phyloP scores from a whole-genome alignment of 2,329 filamentous ascomycete species.

The Calonectria naviculata region DNA sequence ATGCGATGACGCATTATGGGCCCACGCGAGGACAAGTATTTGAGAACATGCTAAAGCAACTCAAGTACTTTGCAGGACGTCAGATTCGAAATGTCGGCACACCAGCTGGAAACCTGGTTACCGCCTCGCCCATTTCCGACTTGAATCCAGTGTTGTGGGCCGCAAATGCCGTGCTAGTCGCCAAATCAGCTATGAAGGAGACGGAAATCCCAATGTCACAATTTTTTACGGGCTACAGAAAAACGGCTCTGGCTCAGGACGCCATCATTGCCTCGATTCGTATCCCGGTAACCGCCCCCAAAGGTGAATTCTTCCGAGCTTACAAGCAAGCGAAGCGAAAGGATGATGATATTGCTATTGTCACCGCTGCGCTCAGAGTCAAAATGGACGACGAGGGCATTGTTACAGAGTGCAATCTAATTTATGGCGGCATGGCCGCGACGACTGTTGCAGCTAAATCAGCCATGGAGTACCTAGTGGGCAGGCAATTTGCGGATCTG shows the following conservation, averaged over 20 bases:
- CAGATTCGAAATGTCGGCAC: slow-evolving; percentile 99
- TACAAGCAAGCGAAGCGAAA: slow-evolving; percentile 98
- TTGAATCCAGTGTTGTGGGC: slow-evolving; percentile 94
- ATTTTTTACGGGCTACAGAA: slow-evolving; percentile 93
- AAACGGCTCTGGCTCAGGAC: slow-evolving; percentile 82
- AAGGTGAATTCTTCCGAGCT: slow-evolving; percentile 85
- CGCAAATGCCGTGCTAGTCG: slow-evolving; percentile 82
- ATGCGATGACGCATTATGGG: slow-evolving; percentile 85
- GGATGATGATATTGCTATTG: slow-evolving; percentile 98
- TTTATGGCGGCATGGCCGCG: slow-evolving; percentile 96
- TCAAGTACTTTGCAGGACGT: slow-evolving; percentile 92
- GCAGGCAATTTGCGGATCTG: slow-evolving; percentile 83
- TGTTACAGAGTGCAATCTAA: slow-evolving; percentile 81
- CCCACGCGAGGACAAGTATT: slow-evolving; percentile 80
- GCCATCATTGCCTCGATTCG: slow-evolving; percentile 87
- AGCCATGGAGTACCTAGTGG: slow-evolving; percentile 78
- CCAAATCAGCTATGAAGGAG: slow-evolving; percentile 79
- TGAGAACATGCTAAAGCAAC: slow-evolving; percentile 90
- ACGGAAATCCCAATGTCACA: slow-evolving; percentile 90
- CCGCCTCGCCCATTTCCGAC: slow-evolving; percentile 96
- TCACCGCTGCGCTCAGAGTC: slow-evolving; percentile 86
- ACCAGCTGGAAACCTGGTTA: slow-evolving; percentile 92
- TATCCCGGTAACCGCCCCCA: slow-evolving; percentile 81
- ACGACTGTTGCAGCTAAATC: slow-evolving; percentile 89
- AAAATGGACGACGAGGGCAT: slow-evolving; percentile 74